Evolutionary conservation across 2,329 filamentous ascomycete species (phyloP).

Genomic region (Trichoderma endophyticum): DNA sequence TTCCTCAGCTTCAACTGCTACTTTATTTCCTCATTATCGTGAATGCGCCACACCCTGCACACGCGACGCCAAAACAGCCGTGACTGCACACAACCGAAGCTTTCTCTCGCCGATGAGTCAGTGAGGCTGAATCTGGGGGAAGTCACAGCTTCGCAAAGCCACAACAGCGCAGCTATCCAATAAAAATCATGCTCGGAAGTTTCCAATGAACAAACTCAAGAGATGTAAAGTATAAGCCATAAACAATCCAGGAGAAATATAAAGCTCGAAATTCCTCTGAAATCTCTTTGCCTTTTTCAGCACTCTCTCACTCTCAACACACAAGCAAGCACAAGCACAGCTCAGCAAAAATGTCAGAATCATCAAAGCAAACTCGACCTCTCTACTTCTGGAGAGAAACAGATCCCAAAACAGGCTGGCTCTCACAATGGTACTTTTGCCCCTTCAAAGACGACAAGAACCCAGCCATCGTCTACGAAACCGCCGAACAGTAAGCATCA

Average conservation of each 20-base stretch:
- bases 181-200: background rate
- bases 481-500: slow-evolving; percentile 47
- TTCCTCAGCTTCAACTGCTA: background rate
- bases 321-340: background rate
- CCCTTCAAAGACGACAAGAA: slow-evolving; percentile 44
- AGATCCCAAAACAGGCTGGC: slow-evolving; percentile 48
- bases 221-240: background rate
- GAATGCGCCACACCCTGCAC: background rate
- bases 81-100: background rate
- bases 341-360: background rate
- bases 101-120: slow-evolving; percentile 11
- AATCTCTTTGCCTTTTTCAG: background rate
- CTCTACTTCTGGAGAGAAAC: slow-evolving; percentile 50
- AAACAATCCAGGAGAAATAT: background rate
- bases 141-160: background rate
- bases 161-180: background rate
- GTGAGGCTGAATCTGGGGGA: slow-evolving; percentile 8
- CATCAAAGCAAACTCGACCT: background rate
- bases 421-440: slow-evolving; percentile 61
- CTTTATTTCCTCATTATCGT: background rate
- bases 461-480: slow-evolving; percentile 40
- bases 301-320: background rate
- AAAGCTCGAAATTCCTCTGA: too few relatives aligned
- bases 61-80: background rate
- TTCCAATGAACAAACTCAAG: background rate